Conservation (phyloP, 2,329 filamentous ascomycete species). For the Cladosporium colombiae region DNA sequence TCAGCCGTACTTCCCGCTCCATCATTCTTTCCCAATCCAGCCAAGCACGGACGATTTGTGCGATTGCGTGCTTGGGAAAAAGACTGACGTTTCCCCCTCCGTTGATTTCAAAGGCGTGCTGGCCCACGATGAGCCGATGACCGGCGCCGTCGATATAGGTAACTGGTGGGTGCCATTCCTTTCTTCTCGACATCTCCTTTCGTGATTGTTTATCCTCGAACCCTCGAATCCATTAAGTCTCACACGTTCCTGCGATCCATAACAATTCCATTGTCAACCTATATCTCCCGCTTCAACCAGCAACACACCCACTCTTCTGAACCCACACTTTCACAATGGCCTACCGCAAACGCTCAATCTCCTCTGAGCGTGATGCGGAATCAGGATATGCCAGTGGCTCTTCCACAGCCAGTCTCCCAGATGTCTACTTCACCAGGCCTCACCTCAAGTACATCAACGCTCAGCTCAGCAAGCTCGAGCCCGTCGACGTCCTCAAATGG, state of each 20-base stretch:
- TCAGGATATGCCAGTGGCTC: conserved; percentile 81
- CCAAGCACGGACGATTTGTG: conserved; percentile 4
- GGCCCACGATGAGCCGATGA: conserved; percentile 21
- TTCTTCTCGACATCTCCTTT: conserved; percentile 19
- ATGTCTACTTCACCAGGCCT: conserved; percentile 80
- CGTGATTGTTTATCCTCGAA: conserved; percentile 11
- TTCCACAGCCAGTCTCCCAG: conserved; percentile 66
- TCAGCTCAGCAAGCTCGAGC: conserved; percentile 83
- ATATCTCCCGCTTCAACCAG: neutral
- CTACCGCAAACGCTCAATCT: conserved; percentile 29
- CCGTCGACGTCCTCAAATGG: conserved; percentile 89
- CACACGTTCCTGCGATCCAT: conserved; percentile 2
- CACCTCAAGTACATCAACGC: conserved; percentile 90
- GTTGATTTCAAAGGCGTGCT: conserved; percentile 27
- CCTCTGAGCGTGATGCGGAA: conserved; percentile 55
- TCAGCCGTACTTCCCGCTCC: conserved; percentile 10
- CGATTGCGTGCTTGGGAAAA: conserved; percentile 20
- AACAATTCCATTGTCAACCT: neutral
- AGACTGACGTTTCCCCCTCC: conserved; percentile 15
- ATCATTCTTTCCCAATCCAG: neutral
- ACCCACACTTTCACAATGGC: conserved; percentile 26
- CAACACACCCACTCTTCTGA: conserved; percentile 4
- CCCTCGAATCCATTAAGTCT: neutral
- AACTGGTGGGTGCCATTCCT: conserved; percentile 18
- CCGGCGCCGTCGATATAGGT: conserved; percentile 27